phyloP scores from a whole-genome alignment of 139 green algal genomes.

The Astrephomene gubernaculifera region DNA sequence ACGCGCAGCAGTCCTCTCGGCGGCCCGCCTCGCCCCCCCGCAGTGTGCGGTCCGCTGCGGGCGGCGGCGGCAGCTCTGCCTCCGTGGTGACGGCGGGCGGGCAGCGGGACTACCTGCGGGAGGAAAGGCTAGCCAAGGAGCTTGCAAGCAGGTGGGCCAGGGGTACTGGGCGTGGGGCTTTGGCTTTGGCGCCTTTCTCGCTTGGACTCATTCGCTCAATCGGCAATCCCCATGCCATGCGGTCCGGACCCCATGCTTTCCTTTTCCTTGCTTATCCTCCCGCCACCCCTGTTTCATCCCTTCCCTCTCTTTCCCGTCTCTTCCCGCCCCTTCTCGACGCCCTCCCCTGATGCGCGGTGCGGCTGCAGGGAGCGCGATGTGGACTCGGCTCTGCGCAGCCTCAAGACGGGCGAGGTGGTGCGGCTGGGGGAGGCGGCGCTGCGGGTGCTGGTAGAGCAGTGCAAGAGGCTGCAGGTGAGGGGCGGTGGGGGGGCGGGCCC shows the following conservation, averaged over 20 bases:
- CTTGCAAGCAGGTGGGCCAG: constrained; percentile 25
- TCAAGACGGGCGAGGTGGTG: constrained; percentile 36
- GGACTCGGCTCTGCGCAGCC: constrained; percentile 16
- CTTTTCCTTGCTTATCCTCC: too few species aligned
- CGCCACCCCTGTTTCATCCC: too few species aligned
- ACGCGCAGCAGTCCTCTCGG: too few species aligned
- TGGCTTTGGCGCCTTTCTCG: neutral
- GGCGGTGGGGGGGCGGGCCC: neutral
- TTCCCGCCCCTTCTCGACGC: too few species aligned
- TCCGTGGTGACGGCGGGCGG: neutral
- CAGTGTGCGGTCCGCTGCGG: neutral
- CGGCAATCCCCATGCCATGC: too few species aligned
- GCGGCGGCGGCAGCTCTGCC: neutral
- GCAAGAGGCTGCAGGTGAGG: constrained; percentile 30
- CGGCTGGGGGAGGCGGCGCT: constrained; percentile 16
- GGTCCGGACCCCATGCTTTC: too few species aligned
- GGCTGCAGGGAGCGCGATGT: constrained; percentile 26
- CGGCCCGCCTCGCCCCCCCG: neutral
- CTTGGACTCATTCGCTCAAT: too few species aligned
- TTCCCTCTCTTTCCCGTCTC: too few species aligned
- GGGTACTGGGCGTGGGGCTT: neutral
- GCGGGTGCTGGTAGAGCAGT: constrained; percentile 37
- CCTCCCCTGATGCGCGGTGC: too few species aligned
- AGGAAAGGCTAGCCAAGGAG: constrained; percentile 54
- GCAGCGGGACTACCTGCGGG: constrained; percentile 50